A percentile compares a stretch with the other conserved stretches of the same genome.
phyloP scores from a whole-genome alignment of 208 protist genomes.

The Acanthamoeba castellanii region DNA sequence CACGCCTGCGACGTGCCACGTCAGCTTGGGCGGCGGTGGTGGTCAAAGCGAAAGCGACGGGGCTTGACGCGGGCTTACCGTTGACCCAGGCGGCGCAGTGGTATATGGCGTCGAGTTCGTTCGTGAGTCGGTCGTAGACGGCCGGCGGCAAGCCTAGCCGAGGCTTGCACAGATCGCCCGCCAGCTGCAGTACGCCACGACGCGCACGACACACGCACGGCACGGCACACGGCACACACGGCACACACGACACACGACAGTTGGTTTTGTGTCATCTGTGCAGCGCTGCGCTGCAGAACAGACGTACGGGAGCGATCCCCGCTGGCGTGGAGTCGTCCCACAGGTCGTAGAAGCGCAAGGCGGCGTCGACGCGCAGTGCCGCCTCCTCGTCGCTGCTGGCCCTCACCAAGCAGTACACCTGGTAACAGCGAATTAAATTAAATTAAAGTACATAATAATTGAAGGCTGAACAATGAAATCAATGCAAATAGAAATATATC shows the following conservation, averaged over 20 bases:
- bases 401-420: constrained; percentile 23
- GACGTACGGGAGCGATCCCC: neutral
- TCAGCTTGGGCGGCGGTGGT: neutral
- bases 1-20: neutral
- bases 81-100: constrained; percentile 40
- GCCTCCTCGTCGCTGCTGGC: constrained; percentile 27
- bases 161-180: constrained; percentile 59
- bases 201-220: neutral
- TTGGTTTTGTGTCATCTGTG: too few species aligned
- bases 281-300: too few species aligned
- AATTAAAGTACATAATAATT: neutral
- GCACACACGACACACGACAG: too few species aligned
- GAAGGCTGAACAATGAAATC: neutral
- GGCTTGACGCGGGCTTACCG: neutral
- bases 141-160: neutral
- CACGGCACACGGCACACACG: too few species aligned
- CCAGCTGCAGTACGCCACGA: neutral
- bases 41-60: too few species aligned
- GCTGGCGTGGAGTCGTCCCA: neutral
- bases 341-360: constrained; percentile 15
- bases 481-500: neutral
- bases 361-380: neutral
- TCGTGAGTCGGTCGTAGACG: neutral
- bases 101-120: constrained; percentile 10
- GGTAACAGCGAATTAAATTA: neutral